Conservation (phyloP, 2,329 filamentous ascomycete genomes). For the Venturia asperata region DNA sequence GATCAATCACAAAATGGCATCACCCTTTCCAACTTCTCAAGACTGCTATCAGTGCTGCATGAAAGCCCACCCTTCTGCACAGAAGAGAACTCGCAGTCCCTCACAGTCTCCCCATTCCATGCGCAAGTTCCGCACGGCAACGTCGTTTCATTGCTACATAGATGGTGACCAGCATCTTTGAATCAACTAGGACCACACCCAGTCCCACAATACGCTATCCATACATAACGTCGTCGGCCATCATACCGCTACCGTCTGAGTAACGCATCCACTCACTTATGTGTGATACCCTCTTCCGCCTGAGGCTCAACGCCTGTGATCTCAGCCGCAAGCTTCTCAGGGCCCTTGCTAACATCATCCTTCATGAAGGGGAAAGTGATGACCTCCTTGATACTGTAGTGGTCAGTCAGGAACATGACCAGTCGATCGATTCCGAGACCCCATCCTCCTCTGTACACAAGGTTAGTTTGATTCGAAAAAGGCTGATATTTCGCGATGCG, state of each 20-base stretch:
- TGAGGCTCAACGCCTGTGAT: conserved; percentile 53
- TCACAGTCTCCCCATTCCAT: no score
- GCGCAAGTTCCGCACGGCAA: neutral
- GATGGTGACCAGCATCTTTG: neutral
- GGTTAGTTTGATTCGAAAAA: neutral
- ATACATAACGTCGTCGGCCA: neutral
- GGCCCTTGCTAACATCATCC: conserved; percentile 55
- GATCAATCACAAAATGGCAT: neutral
- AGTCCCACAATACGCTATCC: neutral
- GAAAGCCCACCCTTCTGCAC: no score
- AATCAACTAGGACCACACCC: neutral
- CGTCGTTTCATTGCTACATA: conserved; percentile 1
- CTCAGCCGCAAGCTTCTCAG: conserved; percentile 51
- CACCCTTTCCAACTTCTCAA: no score
- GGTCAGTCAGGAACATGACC: conserved; percentile 89
- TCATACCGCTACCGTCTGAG: neutral
- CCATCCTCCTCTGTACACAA: conserved; percentile 90
- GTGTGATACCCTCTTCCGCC: conserved; percentile 52
- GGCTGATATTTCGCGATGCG: neutral
- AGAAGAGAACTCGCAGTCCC: no score
- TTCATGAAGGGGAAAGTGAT: conserved; percentile 98
- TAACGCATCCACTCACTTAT: conserved; percentile 10
- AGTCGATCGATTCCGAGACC: conserved; percentile 87
- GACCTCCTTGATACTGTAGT: conserved; percentile 95
- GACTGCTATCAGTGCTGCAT: no score